Conservation (phyloP, 2,329 filamentous ascomycete species). For the Aspergillus melleus region DNA sequence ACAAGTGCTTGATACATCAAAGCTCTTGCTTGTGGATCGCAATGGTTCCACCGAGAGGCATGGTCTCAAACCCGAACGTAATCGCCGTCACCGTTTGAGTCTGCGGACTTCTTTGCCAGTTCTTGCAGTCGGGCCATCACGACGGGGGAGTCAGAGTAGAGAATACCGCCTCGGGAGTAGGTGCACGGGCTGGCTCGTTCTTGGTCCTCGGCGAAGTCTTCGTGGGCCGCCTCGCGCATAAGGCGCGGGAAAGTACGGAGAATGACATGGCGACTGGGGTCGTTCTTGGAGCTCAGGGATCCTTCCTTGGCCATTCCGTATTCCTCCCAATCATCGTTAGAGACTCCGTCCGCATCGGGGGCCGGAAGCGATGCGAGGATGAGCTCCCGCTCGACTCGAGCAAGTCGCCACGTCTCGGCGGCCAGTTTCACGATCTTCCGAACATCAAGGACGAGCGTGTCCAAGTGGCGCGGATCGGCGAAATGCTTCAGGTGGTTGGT, state of each 20-base stretch:
- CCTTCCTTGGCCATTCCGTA: slow-evolving; percentile 28
- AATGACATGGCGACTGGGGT: slow-evolving; percentile 44
- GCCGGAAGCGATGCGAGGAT: slow-evolving; percentile 54
- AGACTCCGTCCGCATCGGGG: slow-evolving; percentile 34
- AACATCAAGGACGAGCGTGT: slow-evolving; percentile 52
- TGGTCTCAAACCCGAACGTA: background rate
- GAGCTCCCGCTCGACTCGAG: slow-evolving; percentile 57
- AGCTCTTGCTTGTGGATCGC: background rate
- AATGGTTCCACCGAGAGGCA: background rate
- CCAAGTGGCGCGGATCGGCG: slow-evolving; percentile 51
- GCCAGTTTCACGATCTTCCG: slow-evolving; percentile 59
- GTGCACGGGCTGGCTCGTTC: slow-evolving; percentile 46
- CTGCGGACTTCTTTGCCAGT: slow-evolving; percentile 33
- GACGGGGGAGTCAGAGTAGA: slow-evolving; percentile 51
- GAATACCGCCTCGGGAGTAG: slow-evolving; percentile 51
- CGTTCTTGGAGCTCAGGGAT: slow-evolving; percentile 13
- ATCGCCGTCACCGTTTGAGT: slow-evolving; percentile 8
- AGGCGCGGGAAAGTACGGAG: slow-evolving; percentile 55
- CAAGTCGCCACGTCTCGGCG: slow-evolving; percentile 60
- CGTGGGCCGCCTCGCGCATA: slow-evolving; percentile 52
- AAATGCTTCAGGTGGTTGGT: slow-evolving; percentile 56
- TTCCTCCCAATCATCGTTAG: slow-evolving; percentile 40
- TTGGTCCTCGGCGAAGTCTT: slow-evolving; percentile 47
- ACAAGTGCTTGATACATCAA: background rate
- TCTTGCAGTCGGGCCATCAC: slow-evolving; percentile 43